phyloP scores from a whole-genome alignment of 2,329 filamentous ascomycete species.

The Aspergillus niger region DNA sequence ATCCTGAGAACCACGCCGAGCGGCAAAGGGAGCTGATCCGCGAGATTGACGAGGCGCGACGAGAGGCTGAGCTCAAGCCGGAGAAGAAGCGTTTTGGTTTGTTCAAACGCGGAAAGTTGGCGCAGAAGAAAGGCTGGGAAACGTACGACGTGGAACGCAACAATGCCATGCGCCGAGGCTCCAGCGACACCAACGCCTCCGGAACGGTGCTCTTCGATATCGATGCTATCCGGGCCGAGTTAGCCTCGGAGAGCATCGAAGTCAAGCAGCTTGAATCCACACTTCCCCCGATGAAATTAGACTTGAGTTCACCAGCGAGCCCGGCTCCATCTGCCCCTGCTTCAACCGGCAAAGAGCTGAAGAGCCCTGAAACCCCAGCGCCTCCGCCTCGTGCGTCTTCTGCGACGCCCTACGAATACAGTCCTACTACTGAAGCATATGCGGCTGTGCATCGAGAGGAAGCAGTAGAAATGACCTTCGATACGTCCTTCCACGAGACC shows the following conservation, averaged over 20 bases:
- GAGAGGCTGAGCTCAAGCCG: slow-evolving; percentile 77
- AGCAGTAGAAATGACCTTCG: slow-evolving; percentile 69
- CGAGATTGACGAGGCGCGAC: slow-evolving; percentile 93
- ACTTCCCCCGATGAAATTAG: slow-evolving; percentile 84
- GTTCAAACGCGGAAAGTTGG: slow-evolving; percentile 74
- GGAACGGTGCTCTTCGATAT: slow-evolving; percentile 82
- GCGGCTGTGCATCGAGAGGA: slow-evolving; percentile 30
- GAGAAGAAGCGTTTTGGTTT: slow-evolving; percentile 72
- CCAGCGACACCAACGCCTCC: slow-evolving; percentile 31
- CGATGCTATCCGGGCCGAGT: slow-evolving; percentile 85
- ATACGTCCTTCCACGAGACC: slow-evolving; percentile 59
- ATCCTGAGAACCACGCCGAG: slow-evolving; percentile 87
- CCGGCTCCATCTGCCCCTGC: slow-evolving; percentile 22
- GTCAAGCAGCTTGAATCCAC: slow-evolving; percentile 85
- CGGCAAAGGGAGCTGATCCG: slow-evolving; percentile 91
- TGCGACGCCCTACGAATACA: slow-evolving; percentile 19
- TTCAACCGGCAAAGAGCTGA: slow-evolving; percentile 40
- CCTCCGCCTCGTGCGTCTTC: slow-evolving; percentile 24
- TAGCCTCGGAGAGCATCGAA: slow-evolving; percentile 70
- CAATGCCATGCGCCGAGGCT: slow-evolving; percentile 30
- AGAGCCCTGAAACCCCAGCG: slow-evolving; percentile 44
- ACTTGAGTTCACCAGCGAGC: slow-evolving; percentile 45
- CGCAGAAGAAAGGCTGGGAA: slow-evolving; percentile 87
- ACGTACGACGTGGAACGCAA: slow-evolving; percentile 73
- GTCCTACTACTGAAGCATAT: slow-evolving; percentile 14